These are phyloP conservation scores for Catenaria anguillulae DNA, from an alignment of 371 early-diverging fungal species.

Conservation along the genomic window DNA sequence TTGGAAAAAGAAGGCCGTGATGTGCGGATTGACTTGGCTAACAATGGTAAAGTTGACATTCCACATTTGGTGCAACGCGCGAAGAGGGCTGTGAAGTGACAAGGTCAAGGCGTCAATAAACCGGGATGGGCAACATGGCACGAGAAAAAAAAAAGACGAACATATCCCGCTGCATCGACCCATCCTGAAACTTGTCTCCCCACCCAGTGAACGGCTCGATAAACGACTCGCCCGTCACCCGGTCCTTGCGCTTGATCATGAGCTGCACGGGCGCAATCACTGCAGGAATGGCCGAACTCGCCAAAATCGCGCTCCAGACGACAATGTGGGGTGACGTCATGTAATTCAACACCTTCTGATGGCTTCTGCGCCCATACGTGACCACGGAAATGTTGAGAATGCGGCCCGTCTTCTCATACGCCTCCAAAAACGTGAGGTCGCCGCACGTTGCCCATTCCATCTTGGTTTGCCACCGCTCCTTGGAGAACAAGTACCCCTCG, in stretches of 20 bases:
- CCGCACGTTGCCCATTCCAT: constrained; percentile 28
- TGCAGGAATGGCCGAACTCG: constrained; percentile 55
- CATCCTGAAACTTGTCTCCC: constrained; percentile 69
- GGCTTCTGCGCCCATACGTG: constrained; percentile 54
- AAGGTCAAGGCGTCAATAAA: background rate
- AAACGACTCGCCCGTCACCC: constrained; percentile 13
- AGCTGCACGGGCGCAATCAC: constrained; percentile 70
- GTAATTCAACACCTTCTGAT: constrained; percentile 47
- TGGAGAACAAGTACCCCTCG: background rate
- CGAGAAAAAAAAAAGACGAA: background rate
- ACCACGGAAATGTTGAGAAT: constrained; percentile 55
- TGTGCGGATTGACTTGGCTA: constrained; percentile 81
- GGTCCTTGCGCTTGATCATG: constrained; percentile 50
- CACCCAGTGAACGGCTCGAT: constrained; percentile 53
- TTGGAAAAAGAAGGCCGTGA: constrained; percentile 66
- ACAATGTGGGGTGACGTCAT: constrained; percentile 61
- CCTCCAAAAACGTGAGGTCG: constrained; percentile 57
- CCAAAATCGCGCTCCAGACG: constrained; percentile 64
- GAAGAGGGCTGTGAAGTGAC: constrained; percentile 15
- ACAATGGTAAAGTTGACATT: constrained; percentile 81
- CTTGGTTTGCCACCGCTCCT: constrained; percentile 13
- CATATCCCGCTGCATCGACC: constrained; percentile 72
- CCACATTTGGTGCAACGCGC: constrained; percentile 53
- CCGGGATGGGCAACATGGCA: too few species aligned
- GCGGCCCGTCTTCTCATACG: constrained; percentile 42